phyloP scores from a whole-genome alignment of 495 filamentous ascomycete genomes.

The Xylaria bambusicola region DNA sequence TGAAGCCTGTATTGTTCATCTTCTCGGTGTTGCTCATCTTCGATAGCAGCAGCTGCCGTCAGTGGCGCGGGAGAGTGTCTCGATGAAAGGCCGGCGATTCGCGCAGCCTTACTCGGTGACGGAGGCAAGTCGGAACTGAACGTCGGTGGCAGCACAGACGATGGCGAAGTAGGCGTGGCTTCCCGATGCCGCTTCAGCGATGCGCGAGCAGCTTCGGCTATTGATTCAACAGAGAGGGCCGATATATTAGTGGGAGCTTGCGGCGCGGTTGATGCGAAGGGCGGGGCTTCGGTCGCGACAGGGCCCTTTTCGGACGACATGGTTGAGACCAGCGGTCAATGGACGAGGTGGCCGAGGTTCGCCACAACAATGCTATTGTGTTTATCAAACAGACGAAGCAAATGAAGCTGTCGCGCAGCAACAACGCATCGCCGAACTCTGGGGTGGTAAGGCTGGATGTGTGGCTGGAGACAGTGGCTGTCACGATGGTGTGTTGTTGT shows the following conservation, averaged over 20 bases:
- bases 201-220: conserved; percentile 36
- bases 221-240: conserved; percentile 32
- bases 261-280: conserved; percentile 38
- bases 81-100: conserved; percentile 46
- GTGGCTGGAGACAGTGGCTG: conserved; percentile 57
- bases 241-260: conserved; percentile 21
- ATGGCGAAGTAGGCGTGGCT: conserved; percentile 45
- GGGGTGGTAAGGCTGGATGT: conserved; percentile 41
- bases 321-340: conserved; percentile 22
- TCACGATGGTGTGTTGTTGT: conserved; percentile 34
- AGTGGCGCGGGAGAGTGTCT: conserved; percentile 50
- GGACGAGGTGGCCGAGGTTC: conserved; percentile 22
- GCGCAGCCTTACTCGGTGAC: conserved; percentile 56
- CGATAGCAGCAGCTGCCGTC: conserved; percentile 58
- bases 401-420: conserved; percentile 37
- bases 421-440: conserved; percentile 43
- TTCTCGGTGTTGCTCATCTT: conserved; percentile 53
- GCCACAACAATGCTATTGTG: conserved; percentile 25
- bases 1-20: conserved; percentile 49
- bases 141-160: conserved; percentile 35
- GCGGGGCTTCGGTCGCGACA: conserved; percentile 47
- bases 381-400: conserved; percentile 24
- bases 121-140: conserved; percentile 47
- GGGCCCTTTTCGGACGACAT: conserved; percentile 51
- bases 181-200: conserved; percentile 54